Evolutionary conservation across 768 basidiomycete species (phyloP).

Genomic region (Tricholoma saponaceum): DNA sequence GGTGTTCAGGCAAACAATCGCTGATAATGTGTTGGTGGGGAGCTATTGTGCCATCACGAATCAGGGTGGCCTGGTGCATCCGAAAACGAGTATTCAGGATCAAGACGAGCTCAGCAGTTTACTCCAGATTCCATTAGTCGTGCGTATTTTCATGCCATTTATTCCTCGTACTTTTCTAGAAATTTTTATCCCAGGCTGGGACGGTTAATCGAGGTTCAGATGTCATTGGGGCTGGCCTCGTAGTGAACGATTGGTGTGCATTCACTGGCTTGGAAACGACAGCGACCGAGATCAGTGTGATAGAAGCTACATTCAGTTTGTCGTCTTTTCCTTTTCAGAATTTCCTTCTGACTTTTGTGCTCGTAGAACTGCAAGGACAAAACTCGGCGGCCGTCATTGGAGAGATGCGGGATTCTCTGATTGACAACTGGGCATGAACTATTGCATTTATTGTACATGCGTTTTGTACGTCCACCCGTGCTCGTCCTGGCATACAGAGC

Average conservation of each 20-base stretch:
- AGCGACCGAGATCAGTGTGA: constrained; percentile 98
- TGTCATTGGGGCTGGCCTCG: constrained; percentile 94
- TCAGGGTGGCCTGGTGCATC: constrained; percentile 97
- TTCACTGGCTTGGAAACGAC: constrained; percentile 99
- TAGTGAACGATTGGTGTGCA: constrained; percentile 99
- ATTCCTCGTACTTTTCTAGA: not conserved
- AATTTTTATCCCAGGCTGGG: constrained; percentile 61
- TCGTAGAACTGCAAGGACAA: constrained; percentile 79
- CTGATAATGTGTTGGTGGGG: constrained; percentile 95
- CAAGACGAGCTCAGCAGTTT: constrained; percentile 95
- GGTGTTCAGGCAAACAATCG: constrained; percentile 96
- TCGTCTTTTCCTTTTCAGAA: not conserved
- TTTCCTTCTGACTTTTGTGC: constrained; percentile 1
- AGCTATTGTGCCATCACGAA: constrained; percentile 94
- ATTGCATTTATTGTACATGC: not conserved
- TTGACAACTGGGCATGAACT: constrained; percentile 86
- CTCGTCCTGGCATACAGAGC: not conserved
- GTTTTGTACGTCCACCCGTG: not conserved
- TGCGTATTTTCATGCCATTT: constrained; percentile 36
- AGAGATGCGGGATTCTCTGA: constrained; percentile 88
- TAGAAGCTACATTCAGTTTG: constrained; percentile 93
- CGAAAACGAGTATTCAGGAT: constrained; percentile 94
- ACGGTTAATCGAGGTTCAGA: constrained; percentile 99
- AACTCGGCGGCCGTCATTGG: constrained; percentile 78
- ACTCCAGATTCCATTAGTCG: constrained; percentile 92